Evolutionary conservation across 495 filamentous ascomycete genomes (phyloP), one percentile per base, ranked within the genome.

Genomic region (Neohortaea acidophila): DNA sequence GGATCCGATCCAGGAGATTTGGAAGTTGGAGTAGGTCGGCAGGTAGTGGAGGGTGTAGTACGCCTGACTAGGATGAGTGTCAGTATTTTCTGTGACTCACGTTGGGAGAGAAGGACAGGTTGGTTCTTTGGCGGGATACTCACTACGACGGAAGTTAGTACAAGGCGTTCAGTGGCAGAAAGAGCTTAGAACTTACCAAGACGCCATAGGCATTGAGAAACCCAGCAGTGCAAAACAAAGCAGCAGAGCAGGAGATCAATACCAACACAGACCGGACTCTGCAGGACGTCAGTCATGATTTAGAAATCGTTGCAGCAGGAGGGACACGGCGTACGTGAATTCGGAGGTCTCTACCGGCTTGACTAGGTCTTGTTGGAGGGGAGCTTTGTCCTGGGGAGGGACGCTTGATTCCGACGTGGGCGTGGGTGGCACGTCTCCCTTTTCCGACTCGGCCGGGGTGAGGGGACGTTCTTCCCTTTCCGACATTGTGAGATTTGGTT

Each of bases 151-250:
- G n/a, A n/a, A n/a, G n/a, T n/a, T n/a, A n/a, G n/a, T n/a, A n/a
- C n/a, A n/a, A n/a, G n/a, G n/a, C n/a, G n/a, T n/a, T 27, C 25
- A 27, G n/a, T n/a, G 7, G 8, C n/a, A n/a, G 7, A 27, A 8
- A 27, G 25, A 27, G 25, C n/a, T n/a, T n/a, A n/a, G n/a, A n/a
- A 11, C 15, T 7, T 31, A 75, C 56, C 44, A 79, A 81, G 11
- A 72, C 51, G 7, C 75, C 76, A 36, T 79, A 76, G 0, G 72
- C 63, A 56, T 78, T 78, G 30, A 70, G 40, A 52, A 73, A 75
- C 8, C 77, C 77, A 2, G 76, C 54, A 3, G 62, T 61, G 38
- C 61, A 68, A 52, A 78, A 77, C 41, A 33, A 48, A 5, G 34
- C 25, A 5, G 33, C 15, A 15, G 39, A 28, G 29, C 39, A 4